Percentiles rank a stretch among this genome's conserved stretches.
These are phyloP conservation scores for Limonium bicolor DNA, from an alignment of 148 eudicot species.

Conservation along the genomic window DNA sequence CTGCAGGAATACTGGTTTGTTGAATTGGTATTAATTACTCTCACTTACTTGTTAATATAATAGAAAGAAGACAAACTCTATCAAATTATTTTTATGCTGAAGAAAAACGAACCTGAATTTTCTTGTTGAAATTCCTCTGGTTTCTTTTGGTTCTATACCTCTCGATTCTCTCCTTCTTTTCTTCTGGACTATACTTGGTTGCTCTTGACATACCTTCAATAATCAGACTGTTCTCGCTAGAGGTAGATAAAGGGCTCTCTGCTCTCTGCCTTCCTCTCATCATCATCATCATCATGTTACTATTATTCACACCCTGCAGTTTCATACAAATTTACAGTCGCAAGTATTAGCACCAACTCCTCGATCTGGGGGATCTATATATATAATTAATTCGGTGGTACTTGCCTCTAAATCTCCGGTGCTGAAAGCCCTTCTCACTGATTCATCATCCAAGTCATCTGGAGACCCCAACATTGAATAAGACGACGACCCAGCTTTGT, in stretches of 20 bases:
- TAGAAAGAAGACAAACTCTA: background rate
- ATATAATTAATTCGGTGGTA: background rate
- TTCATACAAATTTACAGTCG: too few relatives aligned
- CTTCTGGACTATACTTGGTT: conserved; percentile 67
- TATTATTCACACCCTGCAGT: conserved; percentile 1
- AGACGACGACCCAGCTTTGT: background rate
- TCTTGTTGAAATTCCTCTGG: conserved; percentile 85
- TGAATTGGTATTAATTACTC: background rate
- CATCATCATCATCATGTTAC: conserved; percentile 1
- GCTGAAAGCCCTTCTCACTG: background rate
- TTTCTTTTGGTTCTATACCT: conserved; percentile 74
- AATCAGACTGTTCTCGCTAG: conserved; percentile 46
- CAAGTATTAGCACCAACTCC: background rate
- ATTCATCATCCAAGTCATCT: background rate
- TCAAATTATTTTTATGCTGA: background rate
- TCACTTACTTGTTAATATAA: background rate
- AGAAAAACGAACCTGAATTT: conserved; percentile 51
- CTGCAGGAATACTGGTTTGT: conserved; percentile 65
- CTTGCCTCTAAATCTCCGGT: background rate
- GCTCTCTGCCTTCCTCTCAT: conserved; percentile 23
- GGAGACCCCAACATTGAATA: background rate
- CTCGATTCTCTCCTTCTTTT: conserved; percentile 75
- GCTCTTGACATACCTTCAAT: conserved; percentile 71
- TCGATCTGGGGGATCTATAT: background rate
- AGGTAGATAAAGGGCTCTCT: conserved; percentile 32